Conservation (phyloP, 257 asterid species). For the Nemophila menziesii region DNA sequence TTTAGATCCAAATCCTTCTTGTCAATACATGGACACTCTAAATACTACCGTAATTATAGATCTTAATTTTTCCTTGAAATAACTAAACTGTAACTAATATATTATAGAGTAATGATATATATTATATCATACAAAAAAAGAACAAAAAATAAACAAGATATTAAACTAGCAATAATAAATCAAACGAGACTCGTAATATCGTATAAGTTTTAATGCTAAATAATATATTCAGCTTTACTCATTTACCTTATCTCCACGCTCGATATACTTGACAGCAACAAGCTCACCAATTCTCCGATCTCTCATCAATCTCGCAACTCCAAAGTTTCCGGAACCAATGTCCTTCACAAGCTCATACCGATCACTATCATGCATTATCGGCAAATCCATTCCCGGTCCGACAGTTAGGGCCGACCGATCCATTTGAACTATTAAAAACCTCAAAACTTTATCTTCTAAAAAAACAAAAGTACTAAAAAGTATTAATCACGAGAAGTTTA, state of each 20-base stretch:
- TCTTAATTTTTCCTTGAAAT: too few species aligned
- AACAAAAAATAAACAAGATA: neutral
- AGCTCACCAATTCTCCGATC: conserved; percentile 77
- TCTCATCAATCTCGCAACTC: conserved; percentile 93
- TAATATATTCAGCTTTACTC: too few species aligned
- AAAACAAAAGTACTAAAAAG: too few species aligned
- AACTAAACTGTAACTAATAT: too few species aligned
- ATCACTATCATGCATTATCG: conserved; percentile 89
- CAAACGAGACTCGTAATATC: neutral
- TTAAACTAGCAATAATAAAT: neutral
- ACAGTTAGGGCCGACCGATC: conserved; percentile 48
- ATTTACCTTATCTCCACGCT: conserved; percentile 90
- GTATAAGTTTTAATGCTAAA: neutral
- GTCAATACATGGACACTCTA: too few species aligned
- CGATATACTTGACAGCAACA: conserved; percentile 97
- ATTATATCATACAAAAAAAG: too few species aligned
- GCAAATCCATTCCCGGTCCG: conserved; percentile 80
- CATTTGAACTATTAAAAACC: too few species aligned
- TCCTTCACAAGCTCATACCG: conserved; percentile 81
- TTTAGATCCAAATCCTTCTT: too few species aligned
- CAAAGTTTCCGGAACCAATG: conserved; percentile 95
- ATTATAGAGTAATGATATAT: too few species aligned
- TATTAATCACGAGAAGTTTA: too few species aligned
- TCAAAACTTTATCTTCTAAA: too few species aligned
- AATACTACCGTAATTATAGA: too few species aligned